phyloP scores from a whole-genome alignment of 441 rosid genomes.

The Arabidopsis hybrid region DNA sequence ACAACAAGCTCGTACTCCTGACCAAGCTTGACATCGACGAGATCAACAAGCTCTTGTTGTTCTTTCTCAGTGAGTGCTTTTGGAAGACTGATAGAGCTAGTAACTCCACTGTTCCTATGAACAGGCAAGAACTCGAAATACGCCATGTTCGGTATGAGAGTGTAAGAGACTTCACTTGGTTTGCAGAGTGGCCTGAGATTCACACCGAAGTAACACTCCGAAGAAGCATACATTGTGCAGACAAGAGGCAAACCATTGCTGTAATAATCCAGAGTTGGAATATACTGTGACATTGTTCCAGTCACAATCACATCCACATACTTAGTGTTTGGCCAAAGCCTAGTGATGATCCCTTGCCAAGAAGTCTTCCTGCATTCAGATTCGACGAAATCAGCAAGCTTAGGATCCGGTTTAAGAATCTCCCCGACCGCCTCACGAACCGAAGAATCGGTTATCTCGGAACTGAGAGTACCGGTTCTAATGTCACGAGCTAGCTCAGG shows the following conservation, averaged over 20 bases:
- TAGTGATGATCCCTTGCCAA: constrained; percentile 94
- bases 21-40: constrained; percentile 76
- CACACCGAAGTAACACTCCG: constrained; percentile 80
- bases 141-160: constrained; percentile 75
- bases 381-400: constrained; percentile 77
- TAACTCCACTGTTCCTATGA: constrained; percentile 59
- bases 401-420: constrained; percentile 78
- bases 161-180: constrained; percentile 76
- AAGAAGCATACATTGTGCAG: constrained; percentile 79
- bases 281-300: constrained; percentile 82
- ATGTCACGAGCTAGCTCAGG: constrained; percentile 61
- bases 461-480: constrained; percentile 64
- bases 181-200: constrained; percentile 68
- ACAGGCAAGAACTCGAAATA: constrained; percentile 80
- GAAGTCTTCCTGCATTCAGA: constrained; percentile 65
- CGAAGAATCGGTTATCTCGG: constrained; percentile 70
- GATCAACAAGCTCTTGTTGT: constrained; percentile 67
- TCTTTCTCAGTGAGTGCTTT: constrained; percentile 66
- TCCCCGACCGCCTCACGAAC: constrained; percentile 77
- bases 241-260: constrained; percentile 73
- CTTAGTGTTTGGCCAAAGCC: constrained; percentile 95
- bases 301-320: constrained; percentile 88
- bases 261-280: constrained; percentile 72
- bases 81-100: constrained; percentile 65
- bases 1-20: constrained; percentile 80